phyloP scores from a whole-genome alignment of 805 yeast genomes.

The Monosporozyma siamensis region DNA sequence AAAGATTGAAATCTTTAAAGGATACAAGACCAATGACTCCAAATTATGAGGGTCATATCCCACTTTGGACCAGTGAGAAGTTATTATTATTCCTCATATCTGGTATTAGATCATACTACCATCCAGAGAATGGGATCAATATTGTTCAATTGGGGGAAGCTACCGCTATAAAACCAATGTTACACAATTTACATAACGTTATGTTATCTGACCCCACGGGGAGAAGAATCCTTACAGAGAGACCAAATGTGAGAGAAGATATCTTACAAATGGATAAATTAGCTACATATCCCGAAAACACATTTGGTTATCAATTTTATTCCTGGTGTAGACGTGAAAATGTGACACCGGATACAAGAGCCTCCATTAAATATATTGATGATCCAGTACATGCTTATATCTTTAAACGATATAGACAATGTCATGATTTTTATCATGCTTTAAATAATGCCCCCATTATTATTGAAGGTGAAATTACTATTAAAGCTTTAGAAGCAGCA shows the following conservation, averaged over 20 bases:
- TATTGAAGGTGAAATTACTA: slow-evolving; percentile 93
- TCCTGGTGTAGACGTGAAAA: slow-evolving; percentile 80
- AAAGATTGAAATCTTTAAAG: slow-evolving; percentile 14
- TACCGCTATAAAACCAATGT: slow-evolving; percentile 64
- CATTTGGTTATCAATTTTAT: slow-evolving; percentile 73
- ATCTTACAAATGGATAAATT: slow-evolving; percentile 57
- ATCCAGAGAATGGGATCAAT: slow-evolving; percentile 67
- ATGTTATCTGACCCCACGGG: slow-evolving; percentile 77
- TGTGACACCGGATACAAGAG: slow-evolving; percentile 89
- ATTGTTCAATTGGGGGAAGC: slow-evolving; percentile 85
- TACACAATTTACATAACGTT: slow-evolving; percentile 50
- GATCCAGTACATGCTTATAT: slow-evolving; percentile 87
- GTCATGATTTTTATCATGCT: slow-evolving; percentile 95
- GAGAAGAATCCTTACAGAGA: slow-evolving; percentile 62
- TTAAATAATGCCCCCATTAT: slow-evolving; percentile 82
- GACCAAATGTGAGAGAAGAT: slow-evolving; percentile 74
- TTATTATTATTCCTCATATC: slow-evolving; percentile 57
- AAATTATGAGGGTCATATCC: slow-evolving; percentile 72
- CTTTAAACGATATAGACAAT: slow-evolving; percentile 89
- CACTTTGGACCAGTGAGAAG: slow-evolving; percentile 56
- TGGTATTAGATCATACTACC: slow-evolving; percentile 66
- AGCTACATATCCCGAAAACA: slow-evolving; percentile 48
- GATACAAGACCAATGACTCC: slow-evolving; percentile 26
- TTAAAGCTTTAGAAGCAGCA: slow-evolving; percentile 85
- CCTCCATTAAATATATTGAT: slow-evolving; percentile 76